phyloP scores from a whole-genome alignment of 306 rosid species.

The Arachis stenosperma region DNA sequence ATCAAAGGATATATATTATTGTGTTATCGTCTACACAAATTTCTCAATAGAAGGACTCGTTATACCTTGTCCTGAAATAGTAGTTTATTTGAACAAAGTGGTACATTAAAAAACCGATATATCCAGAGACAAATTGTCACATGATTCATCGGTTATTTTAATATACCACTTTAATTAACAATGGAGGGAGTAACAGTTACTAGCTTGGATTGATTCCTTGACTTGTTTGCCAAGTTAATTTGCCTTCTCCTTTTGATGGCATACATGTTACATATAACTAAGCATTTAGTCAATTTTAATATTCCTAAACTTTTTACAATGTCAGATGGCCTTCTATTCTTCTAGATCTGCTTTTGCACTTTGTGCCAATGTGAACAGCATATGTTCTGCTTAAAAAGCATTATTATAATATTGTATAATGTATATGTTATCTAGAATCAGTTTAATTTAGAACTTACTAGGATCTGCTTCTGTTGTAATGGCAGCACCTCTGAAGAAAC shows the following conservation, averaged over 20 bases:
- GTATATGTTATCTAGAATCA: not conserved
- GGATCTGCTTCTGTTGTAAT: slow-evolving; percentile 79
- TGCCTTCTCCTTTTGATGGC: not conserved
- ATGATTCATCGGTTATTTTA: too few relatives aligned
- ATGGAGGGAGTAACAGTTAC: too few relatives aligned
- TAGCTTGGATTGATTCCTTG: too few relatives aligned
- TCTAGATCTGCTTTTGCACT: slow-evolving; percentile 26
- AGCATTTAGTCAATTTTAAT: not conserved
- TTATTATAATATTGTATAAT: not conserved
- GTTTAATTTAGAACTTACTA: slow-evolving; percentile 48
- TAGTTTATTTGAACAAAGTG: too few relatives aligned
- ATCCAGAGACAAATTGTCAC: too few relatives aligned
- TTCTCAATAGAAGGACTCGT: too few relatives aligned
- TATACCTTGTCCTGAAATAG: too few relatives aligned
- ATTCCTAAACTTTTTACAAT: slow-evolving; percentile 10
- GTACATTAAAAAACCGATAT: too few relatives aligned
- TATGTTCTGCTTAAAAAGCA: not conserved
- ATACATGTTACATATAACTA: not conserved
- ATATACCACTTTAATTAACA: too few relatives aligned
- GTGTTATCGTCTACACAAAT: too few relatives aligned
- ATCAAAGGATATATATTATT: too few relatives aligned
- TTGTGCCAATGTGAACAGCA: slow-evolving; percentile 42
- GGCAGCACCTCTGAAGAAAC: slow-evolving; percentile 75
- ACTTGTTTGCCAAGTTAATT: slow-evolving; percentile 6
- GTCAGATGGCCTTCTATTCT: slow-evolving; percentile 39